Percentiles rank a stretch among this genome's conserved stretches.
Evolutionary conservation across 768 basidiomycete species (phyloP).

Genomic region (Tulasnella calospora): DNA sequence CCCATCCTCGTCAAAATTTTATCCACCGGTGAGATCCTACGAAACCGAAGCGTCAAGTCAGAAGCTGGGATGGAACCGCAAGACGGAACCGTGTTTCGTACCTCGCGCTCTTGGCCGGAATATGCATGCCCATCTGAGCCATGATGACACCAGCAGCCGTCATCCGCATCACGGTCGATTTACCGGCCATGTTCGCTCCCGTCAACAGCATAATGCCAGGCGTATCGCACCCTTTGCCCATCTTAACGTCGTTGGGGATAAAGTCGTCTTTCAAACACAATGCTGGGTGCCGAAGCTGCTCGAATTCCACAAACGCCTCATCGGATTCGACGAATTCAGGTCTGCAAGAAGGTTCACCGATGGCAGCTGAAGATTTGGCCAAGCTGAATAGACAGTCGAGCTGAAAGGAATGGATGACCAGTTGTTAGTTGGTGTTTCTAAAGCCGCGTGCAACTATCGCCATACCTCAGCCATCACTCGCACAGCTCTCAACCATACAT

Average conservation of each 20-base stretch:
- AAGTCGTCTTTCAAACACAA: conserved; percentile 68
- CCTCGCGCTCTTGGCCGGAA: conserved; percentile 80
- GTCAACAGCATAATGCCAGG: conserved; percentile 81
- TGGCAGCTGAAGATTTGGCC: conserved; percentile 79
- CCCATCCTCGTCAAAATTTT: conserved; percentile 96
- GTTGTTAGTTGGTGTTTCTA: background rate
- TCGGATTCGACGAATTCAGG: conserved; percentile 82
- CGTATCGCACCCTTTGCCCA: conserved; percentile 60
- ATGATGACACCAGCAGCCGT: conserved; percentile 90
- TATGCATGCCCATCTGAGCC: conserved; percentile 93
- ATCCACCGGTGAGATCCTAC: conserved; percentile 81
- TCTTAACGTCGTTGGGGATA: conserved; percentile 86
- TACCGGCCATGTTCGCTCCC: conserved; percentile 55
- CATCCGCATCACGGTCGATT: conserved; percentile 90
- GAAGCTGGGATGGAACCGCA: background rate
- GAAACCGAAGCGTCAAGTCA: conserved; percentile 16
- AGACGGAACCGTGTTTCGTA: conserved; percentile 34
- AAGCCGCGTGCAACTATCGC: background rate
- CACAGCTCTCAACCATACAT: conserved; percentile 75
- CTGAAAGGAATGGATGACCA: conserved; percentile 8
- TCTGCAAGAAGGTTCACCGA: conserved; percentile 91
- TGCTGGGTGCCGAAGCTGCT: conserved; percentile 85
- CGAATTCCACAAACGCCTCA: conserved; percentile 77
- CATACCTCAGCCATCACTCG: conserved; percentile 70
- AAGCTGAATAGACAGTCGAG: conserved; percentile 94